Base-by-base conservation (phyloP, 257 asterid genomes). In the Solanum lignicaule region DNA sequence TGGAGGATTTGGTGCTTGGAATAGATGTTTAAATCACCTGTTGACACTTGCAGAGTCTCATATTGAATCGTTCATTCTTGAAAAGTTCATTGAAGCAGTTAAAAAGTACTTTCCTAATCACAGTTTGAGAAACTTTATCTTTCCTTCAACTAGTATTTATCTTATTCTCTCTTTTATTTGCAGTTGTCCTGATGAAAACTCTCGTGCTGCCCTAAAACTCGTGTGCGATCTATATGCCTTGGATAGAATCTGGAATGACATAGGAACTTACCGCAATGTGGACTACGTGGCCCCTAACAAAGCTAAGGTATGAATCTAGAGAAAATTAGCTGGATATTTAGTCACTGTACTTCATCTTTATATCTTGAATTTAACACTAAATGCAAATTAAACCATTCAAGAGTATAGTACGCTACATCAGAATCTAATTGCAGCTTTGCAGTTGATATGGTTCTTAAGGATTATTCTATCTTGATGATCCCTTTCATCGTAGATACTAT, bases 211-310 rank as follows among this genome's bases (percentile, higher is more conserved):
- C 85, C 87, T 97, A 86, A 97, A 96, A 93, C 98, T 97, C 60
- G 89, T 94, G n/a, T 97, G 99, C 62, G 99, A 97, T 90, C 93
- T 95, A 86, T 96, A 96, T 88, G 99, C 99, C 6, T 87, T 97
- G 96, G 95, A 97, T 87, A 93, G 98, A 89, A 96, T 97, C 87
- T 97, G 99, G 99, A 95, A 97, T 74, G 99, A 95, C 86, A 95
- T 97, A 62, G 99, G 99, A 83, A 95, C 99, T 46, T 95, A 97
- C 89, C 98, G 98, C 86, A 97, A 95, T 87, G 98, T 97, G 88
- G 99, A 97, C 92, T 97, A 97, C 73, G 98, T 95, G 87, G 97
- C 98, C 83, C 99, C 99, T 32, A 97, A 97, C 96, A 97, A 97
- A 91, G 99, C 99, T 75, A 97, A 96, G 99, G 99, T 95, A 90